A percentile compares a stretch with the other conserved stretches of the same genome.
phyloP scores from a whole-genome alignment of 1,139 yeast genomes.

The Kodamaea derodonti region DNA sequence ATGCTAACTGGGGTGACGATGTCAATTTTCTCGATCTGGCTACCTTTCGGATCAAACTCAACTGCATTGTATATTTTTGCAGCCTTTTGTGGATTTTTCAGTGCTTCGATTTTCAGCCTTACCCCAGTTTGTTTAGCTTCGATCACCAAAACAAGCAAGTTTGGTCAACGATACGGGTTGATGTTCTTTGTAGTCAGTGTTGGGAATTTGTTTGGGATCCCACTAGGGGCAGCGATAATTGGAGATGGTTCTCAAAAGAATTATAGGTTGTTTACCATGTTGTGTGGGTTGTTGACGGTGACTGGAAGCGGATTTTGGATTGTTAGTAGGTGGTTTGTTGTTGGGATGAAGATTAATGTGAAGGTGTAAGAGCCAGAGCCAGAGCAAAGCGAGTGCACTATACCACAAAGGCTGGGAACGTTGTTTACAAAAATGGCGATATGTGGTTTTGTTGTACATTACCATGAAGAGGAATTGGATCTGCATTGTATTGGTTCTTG shows the following conservation, averaged over 20 bases:
- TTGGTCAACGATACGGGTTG: conserved; percentile 42
- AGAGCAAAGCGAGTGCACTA: too few species aligned
- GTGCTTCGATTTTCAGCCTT: conserved; percentile 29
- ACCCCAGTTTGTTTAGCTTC: conserved; percentile 40
- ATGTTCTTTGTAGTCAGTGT: conserved; percentile 35
- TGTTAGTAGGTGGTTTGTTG: conserved; percentile 28
- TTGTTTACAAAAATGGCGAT: too few species aligned
- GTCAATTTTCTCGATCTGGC: conserved; percentile 33
- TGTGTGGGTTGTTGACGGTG: conserved; percentile 31
- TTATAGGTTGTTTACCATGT: conserved; percentile 33
- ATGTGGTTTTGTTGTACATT: too few species aligned
- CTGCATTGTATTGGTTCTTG: too few species aligned
- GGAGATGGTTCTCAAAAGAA: conserved; percentile 27
- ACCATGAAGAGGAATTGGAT: too few species aligned
- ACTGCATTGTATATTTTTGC: conserved; percentile 34
- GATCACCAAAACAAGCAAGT: conserved; percentile 33
- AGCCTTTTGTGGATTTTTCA: conserved; percentile 29
- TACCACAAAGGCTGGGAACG: too few species aligned
- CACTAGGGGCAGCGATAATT: conserved; percentile 41
- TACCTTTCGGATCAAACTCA: conserved; percentile 35
- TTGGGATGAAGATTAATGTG: conserved; percentile 29
- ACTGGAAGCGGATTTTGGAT: conserved; percentile 31
- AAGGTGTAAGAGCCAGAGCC: too few species aligned
- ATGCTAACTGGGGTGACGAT: conserved; percentile 31
- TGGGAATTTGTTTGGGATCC: conserved; percentile 42